Evolutionary conservation across 116 monocot species (phyloP), one percentile per base, ranked within the genome.

Genomic region (Zostera marina): DNA sequence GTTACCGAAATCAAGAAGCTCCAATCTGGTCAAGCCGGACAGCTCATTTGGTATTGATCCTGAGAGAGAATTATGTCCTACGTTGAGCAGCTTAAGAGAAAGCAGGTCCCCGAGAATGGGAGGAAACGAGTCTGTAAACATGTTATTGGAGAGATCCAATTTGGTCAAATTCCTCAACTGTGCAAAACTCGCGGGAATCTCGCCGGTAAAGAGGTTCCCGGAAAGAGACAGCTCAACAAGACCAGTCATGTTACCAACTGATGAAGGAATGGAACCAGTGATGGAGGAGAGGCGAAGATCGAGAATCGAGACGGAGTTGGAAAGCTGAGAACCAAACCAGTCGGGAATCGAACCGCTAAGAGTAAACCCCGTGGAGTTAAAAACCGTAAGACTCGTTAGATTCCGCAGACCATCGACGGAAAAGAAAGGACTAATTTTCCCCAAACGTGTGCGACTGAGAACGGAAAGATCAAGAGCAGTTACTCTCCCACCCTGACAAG

Each of bases 381-480:
- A 85, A 26, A 66, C 23, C 22, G 39, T 52, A 58, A 94, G 73
- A 20, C 47, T 47, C 38, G 74, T 67, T 9, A 94, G 82, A 61
- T 88, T 88, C 38, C 56, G 77, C 54, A 88, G 49, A 40, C 84
- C 87, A 55, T 87, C 87, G 44, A 93, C 93, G 52, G 80, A 78
- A 66, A 93, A 93, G 8, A 45, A 59, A 4, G 93, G 81, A 52
- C 63, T 47, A 11, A 38, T 60, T 7, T 81, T 76, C 52, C 87
- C 93, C 20, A 77, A 72, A 17, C 87, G 72, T 39, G 84, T 93
- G 10, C 93, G 83, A 8, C 61, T 73, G 39, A 87, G 81, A 9
- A 79, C 71, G 25, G 74, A 43, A 57, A 93, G 65, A 44, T 59
- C 41, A 3, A 93, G 47, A 10, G 46, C 42, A 15, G 70, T 72